These are phyloP conservation scores for Liquidambar formosana DNA, from an alignment of 164 flowering plant species.

Conservation along the genomic window DNA sequence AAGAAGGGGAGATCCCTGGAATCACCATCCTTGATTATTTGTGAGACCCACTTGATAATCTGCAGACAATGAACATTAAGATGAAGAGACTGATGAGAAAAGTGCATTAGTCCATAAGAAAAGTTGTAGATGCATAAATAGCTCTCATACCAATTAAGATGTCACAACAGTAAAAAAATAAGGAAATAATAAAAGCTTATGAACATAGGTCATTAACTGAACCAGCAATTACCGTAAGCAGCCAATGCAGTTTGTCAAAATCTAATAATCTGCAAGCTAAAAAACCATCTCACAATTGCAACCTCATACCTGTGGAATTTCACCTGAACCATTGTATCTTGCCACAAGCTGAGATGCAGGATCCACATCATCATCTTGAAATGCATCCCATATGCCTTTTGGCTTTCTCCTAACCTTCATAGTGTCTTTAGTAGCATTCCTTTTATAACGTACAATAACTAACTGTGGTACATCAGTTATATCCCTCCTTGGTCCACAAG, in stretches of 20 bases:
- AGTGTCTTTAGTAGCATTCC: conserved; percentile 52
- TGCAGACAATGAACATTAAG: conserved; percentile 26
- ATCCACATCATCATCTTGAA: conserved; percentile 49
- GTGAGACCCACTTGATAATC: conserved; percentile 83
- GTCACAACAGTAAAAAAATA: not conserved
- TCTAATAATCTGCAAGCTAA: not conserved
- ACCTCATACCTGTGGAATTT: conserved; percentile 56
- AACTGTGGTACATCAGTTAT: conserved; percentile 59
- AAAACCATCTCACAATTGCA: not conserved
- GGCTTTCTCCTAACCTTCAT: conserved; percentile 39
- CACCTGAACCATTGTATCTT: conserved; percentile 71
- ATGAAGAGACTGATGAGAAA: not conserved
- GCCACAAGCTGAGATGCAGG: conserved; percentile 91
- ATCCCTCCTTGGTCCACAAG: conserved; percentile 86
- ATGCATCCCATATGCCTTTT: conserved; percentile 39
- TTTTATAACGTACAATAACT: conserved; percentile 79
- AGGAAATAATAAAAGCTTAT: not conserved
- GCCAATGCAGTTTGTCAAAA: not conserved
- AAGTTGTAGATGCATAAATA: too few relatives aligned
- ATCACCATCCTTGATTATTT: conserved; percentile 82
- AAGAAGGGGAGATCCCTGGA: conserved; percentile 73
- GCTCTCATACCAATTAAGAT: too few relatives aligned
- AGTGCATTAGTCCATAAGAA: not conserved
- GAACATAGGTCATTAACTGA: not conserved
- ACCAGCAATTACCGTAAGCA: not conserved